These are phyloP conservation scores for Pelargonium nanum DNA, from an alignment of 345 rosid species.

Conservation along the genomic window DNA sequence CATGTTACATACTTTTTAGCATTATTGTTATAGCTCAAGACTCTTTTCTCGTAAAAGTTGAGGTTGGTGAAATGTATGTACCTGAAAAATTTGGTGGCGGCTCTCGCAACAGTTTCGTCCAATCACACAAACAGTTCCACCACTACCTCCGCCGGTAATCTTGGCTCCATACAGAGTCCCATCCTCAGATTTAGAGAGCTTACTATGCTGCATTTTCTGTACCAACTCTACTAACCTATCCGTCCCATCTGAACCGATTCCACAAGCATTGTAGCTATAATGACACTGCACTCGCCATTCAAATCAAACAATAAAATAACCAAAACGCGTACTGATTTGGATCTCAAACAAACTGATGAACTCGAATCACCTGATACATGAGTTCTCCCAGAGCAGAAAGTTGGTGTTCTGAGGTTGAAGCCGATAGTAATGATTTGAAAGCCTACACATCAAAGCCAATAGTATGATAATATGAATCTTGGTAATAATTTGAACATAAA, in stretches of 20 bases:
- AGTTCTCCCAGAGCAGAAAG: slow-evolving; percentile 89
- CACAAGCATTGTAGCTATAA: slow-evolving; percentile 91
- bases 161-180: slow-evolving; percentile 90
- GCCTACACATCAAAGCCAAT: slow-evolving; percentile 31
- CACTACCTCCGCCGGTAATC: slow-evolving; percentile 96
- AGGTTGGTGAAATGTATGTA: slow-evolving; percentile 13
- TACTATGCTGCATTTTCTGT: slow-evolving; percentile 75
- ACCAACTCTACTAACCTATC: slow-evolving; percentile 81
- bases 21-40: no score
- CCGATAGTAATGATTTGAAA: slow-evolving; percentile 81
- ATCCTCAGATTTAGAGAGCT: slow-evolving; percentile 32
- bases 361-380: slow-evolving; percentile 60
- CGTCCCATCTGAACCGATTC: slow-evolving; percentile 88
- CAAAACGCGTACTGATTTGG: background rate
- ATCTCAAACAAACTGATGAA: background rate
- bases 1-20: no score
- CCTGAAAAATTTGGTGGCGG: slow-evolving; percentile 85
- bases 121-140: slow-evolving; percentile 85
- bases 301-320: background rate
- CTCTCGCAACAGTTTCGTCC: slow-evolving; percentile 68
- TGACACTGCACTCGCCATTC: slow-evolving; percentile 55
- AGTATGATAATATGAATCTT: background rate
- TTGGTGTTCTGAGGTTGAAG: slow-evolving; percentile 75
- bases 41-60: background rate
- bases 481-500: no score